A percentile compares a stretch with the other conserved stretches of the same genome.
Evolutionary conservation across 2,329 filamentous ascomycete species (phyloP).

Genomic region (Nigrograna mackinnonii): DNA sequence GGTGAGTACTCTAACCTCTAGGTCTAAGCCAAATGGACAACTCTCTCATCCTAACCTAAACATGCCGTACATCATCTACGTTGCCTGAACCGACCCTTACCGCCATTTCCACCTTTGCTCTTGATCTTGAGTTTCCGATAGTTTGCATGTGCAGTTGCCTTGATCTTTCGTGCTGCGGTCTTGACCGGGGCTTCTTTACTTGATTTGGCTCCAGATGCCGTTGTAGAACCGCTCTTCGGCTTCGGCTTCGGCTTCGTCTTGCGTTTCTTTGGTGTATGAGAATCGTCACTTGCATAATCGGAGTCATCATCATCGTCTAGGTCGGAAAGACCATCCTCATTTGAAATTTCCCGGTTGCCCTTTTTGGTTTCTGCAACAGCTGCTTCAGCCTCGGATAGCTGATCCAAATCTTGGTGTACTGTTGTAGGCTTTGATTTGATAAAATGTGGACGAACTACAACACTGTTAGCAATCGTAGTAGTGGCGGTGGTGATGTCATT

Average conservation of each 20-base stretch:
- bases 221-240: constrained; percentile 5
- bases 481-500: background rate
- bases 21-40: too few relatives aligned
- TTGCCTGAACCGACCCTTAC: constrained; percentile 45
- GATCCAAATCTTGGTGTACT: too few relatives aligned
- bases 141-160: constrained; percentile 51
- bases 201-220: constrained; percentile 11
- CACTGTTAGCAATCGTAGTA: constrained; percentile 17
- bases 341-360: constrained; percentile 12
- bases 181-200: constrained; percentile 34
- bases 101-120: constrained; percentile 47
- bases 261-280: constrained; percentile 34
- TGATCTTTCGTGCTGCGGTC: constrained; percentile 48
- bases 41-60: too few relatives aligned
- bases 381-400: constrained; percentile 4
- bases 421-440: constrained; percentile 48
- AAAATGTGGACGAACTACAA: constrained; percentile 43
- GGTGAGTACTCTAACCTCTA: too few relatives aligned
- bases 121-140: constrained; percentile 55
- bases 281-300: constrained; percentile 46
- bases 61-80: too few relatives aligned
- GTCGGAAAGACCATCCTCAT: constrained; percentile 37
- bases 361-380: constrained; percentile 8
- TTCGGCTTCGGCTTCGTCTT: constrained; percentile 27
- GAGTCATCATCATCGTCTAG: constrained; percentile 38